Evolutionary conservation across 2,329 filamentous ascomycete genomes (phyloP), one percentile per base, ranked within the genome.

Genomic region (Arachnomyces sp.): DNA sequence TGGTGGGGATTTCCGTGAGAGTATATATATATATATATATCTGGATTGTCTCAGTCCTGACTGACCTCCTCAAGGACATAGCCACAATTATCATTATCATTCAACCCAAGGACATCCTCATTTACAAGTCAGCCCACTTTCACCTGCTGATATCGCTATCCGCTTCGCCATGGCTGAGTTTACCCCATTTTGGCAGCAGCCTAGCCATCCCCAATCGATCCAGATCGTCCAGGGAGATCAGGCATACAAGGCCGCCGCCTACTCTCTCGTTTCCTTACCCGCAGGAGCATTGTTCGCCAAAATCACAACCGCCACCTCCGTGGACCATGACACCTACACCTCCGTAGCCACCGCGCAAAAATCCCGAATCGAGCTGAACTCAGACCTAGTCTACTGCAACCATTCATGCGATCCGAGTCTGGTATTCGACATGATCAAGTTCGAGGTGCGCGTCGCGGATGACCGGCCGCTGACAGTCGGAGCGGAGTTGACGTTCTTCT

Each of bases 301-400:
- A 17, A 71, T 77, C 47, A 71, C 68, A 3, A 62, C 52, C 25
- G 63, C 68, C 12, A 71, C 66, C 1, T 63, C 68, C n/a, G n/a
- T n/a, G 2, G 60, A 63, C 6, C 56, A 52, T 3, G 65, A 67
- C 21, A 67, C 68, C 18, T 77, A 73, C 61, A 67, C 66, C 2
- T 71, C 67, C 3, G 74, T 78, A 2, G 73, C 78, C 48, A 68
- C 68, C 1, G 65, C 64, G 1, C 54, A 55, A 15, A 61, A 65
- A 40, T 60, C 64, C 1, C 73, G 78, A 55, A 72, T 77, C 48
- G 73, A 77, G 48, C 65, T 77, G 4, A 75, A 76, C 56, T 71
- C 65, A 43, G 74, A 75, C 47, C 60, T 78, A 8, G 67, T 77
- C 16, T 78, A 68, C 56, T 68, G 72, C 60, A 78, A 78, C 58